Evolutionary conservation across 306 rosid species (phyloP).

Genomic region (Medicago ruthenica): DNA sequence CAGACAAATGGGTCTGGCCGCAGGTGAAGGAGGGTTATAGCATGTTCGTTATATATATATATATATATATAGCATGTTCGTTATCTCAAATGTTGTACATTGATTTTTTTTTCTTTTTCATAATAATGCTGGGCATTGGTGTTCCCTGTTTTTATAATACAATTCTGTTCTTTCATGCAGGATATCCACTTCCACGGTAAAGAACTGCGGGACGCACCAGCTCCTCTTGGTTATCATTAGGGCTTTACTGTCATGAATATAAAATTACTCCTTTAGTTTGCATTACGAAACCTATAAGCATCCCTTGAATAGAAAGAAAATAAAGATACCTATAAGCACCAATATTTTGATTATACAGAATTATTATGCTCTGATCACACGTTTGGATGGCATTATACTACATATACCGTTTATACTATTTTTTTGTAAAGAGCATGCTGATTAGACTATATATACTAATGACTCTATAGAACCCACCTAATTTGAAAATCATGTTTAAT

Average conservation of each 20-base stretch:
- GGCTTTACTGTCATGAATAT: not conserved
- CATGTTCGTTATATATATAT: not conserved
- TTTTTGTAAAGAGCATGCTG: not conserved
- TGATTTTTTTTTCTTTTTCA: not conserved
- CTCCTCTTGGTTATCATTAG: constrained; percentile 74
- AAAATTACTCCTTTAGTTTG: not conserved
- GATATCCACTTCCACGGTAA: constrained; percentile 77
- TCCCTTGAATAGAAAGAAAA: not conserved
- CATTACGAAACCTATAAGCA: constrained; percentile 19
- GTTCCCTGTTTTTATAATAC: not conserved
- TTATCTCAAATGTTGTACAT: not conserved
- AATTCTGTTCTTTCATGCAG: constrained; percentile 47
- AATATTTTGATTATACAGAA: constrained; percentile 16
- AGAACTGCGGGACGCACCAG: constrained; percentile 74
- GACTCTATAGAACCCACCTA: not conserved
- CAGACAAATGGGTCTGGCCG: not conserved
- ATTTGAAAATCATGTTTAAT: constrained; percentile 24
- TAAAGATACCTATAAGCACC: not conserved
- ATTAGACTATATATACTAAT: not conserved
- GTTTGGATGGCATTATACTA: not conserved
- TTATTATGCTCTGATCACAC: constrained; percentile 1
- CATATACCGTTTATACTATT: constrained; percentile 15
- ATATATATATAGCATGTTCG: not conserved
- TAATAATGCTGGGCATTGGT: constrained; percentile 17
- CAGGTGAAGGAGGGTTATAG: not conserved